phyloP scores from a whole-genome alignment of 108 stramenopile species.

The Thalassiosira profunda region DNA sequence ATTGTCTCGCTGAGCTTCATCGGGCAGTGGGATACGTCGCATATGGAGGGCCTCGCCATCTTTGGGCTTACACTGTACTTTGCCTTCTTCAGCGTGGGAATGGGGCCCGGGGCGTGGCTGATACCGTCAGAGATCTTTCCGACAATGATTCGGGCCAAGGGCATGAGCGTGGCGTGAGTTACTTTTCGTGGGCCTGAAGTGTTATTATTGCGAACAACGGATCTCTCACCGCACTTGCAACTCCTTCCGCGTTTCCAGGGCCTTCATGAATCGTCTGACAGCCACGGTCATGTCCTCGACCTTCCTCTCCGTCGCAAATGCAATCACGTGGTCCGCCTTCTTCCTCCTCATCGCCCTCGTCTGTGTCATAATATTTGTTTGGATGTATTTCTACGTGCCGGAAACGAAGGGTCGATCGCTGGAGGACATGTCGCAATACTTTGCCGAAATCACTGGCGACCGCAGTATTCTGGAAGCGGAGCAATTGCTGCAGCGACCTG shows the following conservation, averaged over 20 bases:
- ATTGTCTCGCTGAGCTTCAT: conserved; percentile 44
- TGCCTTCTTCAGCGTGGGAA: conserved; percentile 84
- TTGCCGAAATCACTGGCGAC: conserved; percentile 88
- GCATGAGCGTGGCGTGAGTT: conserved; percentile 79
- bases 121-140: conserved; percentile 88
- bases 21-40: not conserved
- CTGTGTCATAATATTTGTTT: conserved; percentile 59
- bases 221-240: not conserved
- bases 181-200: too few species aligned
- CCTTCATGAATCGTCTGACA: conserved; percentile 81
- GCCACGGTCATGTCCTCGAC: conserved; percentile 67
- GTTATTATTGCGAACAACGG: too few species aligned
- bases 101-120: conserved; percentile 86
- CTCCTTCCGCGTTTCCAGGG: conserved; percentile 6
- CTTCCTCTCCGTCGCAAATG: conserved; percentile 71
- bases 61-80: conserved; percentile 69
- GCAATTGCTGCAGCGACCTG: conserved; percentile 24
- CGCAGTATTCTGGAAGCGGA: conserved; percentile 72
- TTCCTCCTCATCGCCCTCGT: conserved; percentile 68
- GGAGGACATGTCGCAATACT: conserved; percentile 89
- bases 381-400: conserved; percentile 72
- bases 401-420: conserved; percentile 86
- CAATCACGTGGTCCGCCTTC: conserved; percentile 70
- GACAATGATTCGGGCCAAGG: conserved; percentile 87
- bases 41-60: conserved; percentile 43